A percentile compares a stretch with the other conserved stretches of the same genome.
phyloP scores from a whole-genome alignment of 371 early-diverging fungal species.

The Fennellomyces sp. region DNA sequence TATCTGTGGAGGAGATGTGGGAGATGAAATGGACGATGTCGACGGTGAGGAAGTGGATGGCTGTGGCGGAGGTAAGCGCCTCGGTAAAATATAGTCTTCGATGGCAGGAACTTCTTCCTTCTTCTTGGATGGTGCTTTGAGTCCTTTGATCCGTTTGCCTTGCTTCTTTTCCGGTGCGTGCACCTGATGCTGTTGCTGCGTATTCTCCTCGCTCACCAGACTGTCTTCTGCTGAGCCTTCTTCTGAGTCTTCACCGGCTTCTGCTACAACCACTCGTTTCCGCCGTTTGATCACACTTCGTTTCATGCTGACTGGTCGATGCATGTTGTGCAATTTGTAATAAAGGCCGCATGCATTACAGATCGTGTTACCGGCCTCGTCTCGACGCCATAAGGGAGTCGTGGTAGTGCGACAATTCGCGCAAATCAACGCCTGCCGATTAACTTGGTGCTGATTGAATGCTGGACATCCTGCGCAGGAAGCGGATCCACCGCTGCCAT shows the following conservation, averaged over 20 bases:
- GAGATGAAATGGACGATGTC: conserved; percentile 1
- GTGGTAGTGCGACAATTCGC: conserved; percentile 82
- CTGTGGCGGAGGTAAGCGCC: conserved; percentile 5
- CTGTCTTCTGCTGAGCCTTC: not conserved
- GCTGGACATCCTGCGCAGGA: conserved; percentile 83
- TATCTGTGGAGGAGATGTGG: not conserved
- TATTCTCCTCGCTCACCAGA: too few species aligned
- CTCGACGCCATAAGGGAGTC: conserved; percentile 92
- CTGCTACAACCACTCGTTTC: conserved; percentile 54
- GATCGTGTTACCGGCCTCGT: conserved; percentile 73
- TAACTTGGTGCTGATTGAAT: conserved; percentile 70
- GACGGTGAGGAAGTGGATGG: not conserved
- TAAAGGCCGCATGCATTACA: conserved; percentile 92
- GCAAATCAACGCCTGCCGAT: conserved; percentile 61
- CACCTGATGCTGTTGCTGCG: not conserved
- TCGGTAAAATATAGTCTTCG: conserved; percentile 24
- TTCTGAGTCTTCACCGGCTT: not conserved
- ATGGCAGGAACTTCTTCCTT: conserved; percentile 19
- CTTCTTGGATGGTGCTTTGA: conserved; percentile 3
- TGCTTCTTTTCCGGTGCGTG: not conserved
- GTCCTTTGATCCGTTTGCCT: conserved; percentile 3
- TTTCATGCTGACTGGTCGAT: conserved; percentile 83
- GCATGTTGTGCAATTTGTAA: conserved; percentile 78
- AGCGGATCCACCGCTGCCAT: conserved; percentile 74
- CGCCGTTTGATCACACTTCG: conserved; percentile 83